phyloP scores from a whole-genome alignment of 371 early-diverging fungal genomes.

The Mortierella sp. region DNA sequence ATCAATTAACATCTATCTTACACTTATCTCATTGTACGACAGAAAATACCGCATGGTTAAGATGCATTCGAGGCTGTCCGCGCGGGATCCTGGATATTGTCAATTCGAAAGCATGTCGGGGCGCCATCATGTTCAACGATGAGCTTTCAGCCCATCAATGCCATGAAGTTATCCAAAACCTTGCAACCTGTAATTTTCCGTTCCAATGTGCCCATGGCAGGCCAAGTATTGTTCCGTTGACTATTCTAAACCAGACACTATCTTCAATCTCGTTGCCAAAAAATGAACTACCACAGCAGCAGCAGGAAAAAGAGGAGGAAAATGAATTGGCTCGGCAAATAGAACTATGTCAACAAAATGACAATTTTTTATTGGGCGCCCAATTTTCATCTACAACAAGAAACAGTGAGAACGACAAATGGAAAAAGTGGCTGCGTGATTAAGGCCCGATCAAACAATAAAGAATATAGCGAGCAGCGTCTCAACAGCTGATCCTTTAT shows the following conservation, averaged over 20 bases:
- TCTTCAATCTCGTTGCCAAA: neutral
- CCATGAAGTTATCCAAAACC: slow-evolving; percentile 60
- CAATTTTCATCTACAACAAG: neutral
- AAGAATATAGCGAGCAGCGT: neutral
- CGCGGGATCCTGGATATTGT: slow-evolving; percentile 74
- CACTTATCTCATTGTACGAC: neutral
- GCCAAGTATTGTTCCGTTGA: slow-evolving; percentile 43
- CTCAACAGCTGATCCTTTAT: neutral
- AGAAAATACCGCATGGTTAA: slow-evolving; percentile 38
- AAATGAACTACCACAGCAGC: neutral
- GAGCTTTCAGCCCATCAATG: slow-evolving; percentile 65
- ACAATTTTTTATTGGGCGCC: neutral
- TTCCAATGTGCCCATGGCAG: slow-evolving; percentile 79
- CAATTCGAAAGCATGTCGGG: slow-evolving; percentile 83
- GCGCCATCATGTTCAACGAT: slow-evolving; percentile 87
- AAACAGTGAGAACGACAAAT: neutral
- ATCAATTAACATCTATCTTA: too few species aligned
- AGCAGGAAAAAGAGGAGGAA: neutral
- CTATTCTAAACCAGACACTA: slow-evolving; percentile 15
- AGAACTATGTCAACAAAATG: neutral
- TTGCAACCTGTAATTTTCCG: slow-evolving; percentile 71
- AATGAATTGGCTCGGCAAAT: neutral
- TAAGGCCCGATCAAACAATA: neutral
- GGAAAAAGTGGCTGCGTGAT: slow-evolving; percentile 2
- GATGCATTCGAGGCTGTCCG: slow-evolving; percentile 65